Base-by-base conservation (phyloP, 78 protist genomes). In the Polysphondylium violaceum region DNA sequence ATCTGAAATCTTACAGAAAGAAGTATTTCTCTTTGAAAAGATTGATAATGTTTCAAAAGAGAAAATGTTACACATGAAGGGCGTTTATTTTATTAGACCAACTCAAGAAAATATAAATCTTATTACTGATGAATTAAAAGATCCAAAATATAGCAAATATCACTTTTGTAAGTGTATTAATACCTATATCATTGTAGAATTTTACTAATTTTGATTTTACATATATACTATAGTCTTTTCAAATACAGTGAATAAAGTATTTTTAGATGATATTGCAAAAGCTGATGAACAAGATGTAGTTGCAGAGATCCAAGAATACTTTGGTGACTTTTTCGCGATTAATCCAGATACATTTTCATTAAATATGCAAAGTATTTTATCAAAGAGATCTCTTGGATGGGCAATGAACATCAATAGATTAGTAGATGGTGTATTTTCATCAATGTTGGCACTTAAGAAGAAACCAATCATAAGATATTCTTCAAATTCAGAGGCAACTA, bases 21-120 rank as follows among this genome's bases (percentile, higher is more conserved):
- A 97, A 74, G 98, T 98, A 25, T 98, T 94, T 73, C 86, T 98
- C 44, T 60, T 97, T 67, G 99, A 98, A 61, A 43, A 50, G 43
- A 38, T 98, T 27, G 95, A 95, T 16, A 51, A 36, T 33, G n/a
- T 9, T n/a, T 40, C 77, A 9, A 47, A 94, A 12, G 97, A 89
- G 51, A 40, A 31, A 59, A 95, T 98, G 97, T 58, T 35, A 19
- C 98, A 98, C 53, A 69, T 98, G 51, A 95, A 76, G n/a, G 98
- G 97, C 19, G 64, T 96, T 3, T 68, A 72, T 69, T 96, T 94
- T 61, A 27, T 97, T 43, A 77, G 99, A n/a, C 99, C 99, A 65
- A 97, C 98, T 0, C 55, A 43, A 9, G 88, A 50, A 19, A 97
- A 94, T 83, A 36, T 96, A 19, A 27, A n/a, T 21, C n/a, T 9